Base-by-base conservation (phyloP, 768 basidiomycete genomes). In the Amanita exitialis region DNA sequence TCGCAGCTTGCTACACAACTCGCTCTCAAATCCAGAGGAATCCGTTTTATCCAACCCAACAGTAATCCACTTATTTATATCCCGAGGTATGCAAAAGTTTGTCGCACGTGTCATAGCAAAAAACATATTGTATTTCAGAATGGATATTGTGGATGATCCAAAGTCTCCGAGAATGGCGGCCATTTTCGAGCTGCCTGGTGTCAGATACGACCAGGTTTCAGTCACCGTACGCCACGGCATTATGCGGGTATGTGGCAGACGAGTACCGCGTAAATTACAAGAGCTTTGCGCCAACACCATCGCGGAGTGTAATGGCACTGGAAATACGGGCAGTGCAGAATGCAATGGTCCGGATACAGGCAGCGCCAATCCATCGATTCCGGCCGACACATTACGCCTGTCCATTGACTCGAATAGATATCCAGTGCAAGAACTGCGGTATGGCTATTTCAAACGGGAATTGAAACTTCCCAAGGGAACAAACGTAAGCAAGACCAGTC, bases 161-260 rank as follows among this genome's bases (percentile, higher is more conserved):
- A 61, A 56, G 4, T 64, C 62, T 1, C 52, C 64, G 7, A 68
- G 54, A 16, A 47, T 69, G 4, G 52, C 63, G 2, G 73, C 70
- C 4, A 63, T 70, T 6, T 68, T 75, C 47, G 75, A 77, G 53
- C 55, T 77, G 12, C 75, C 75, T 30, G 75, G 74, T 15, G 66
- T 77, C 42, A 66, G 63, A 43, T 66, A 59, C 7, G 56, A 59
- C 10, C 65, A 71, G 25, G 60, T 77, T 0, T 51, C 61, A 0
- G 54, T 75, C 2, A 56, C 61, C n/a, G 61, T 73, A 8, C 64
- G 61, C 15, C 64, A 65, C 0, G 65, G 62, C 0, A 50, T 75
- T n/a, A 46, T 68, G 12, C 55, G 75, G 9, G 49, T 58, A 2
- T 71, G 72, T 28, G 60, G 62, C 30, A 66, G 72, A 37, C 56